phyloP scores from a whole-genome alignment of 345 rosid species.

The Raphanus raphanistrum region DNA sequence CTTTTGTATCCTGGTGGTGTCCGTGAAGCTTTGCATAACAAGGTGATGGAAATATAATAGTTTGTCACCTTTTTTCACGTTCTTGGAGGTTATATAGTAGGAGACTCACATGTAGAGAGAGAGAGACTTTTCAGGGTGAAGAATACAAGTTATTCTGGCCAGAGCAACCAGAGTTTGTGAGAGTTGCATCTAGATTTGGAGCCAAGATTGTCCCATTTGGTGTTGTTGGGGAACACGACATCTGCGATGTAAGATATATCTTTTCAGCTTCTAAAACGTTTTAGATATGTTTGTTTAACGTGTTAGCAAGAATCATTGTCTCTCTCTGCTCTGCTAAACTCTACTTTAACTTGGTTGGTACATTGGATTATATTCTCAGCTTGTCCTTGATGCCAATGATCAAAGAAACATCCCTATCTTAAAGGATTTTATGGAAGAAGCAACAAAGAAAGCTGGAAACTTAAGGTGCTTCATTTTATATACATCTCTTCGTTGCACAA shows the following conservation, averaged over 20 bases:
- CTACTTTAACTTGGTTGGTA: not conserved
- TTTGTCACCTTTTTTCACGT: not conserved
- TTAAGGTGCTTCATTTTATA: slow-evolving; percentile 47
- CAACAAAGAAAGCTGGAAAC: slow-evolving; percentile 40
- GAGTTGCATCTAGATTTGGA: slow-evolving; percentile 84
- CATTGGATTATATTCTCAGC: slow-evolving; percentile 40
- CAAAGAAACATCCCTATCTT: slow-evolving; percentile 61
- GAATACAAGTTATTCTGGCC: slow-evolving; percentile 81
- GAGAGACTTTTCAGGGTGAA: slow-evolving; percentile 58
- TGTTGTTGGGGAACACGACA: slow-evolving; percentile 74
- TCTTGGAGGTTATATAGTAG: not conserved
- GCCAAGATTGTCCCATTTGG: slow-evolving; percentile 85
- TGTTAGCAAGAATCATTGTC: not conserved
- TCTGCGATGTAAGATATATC: slow-evolving; percentile 51
- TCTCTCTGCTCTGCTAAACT: not conserved
- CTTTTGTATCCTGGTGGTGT: slow-evolving; percentile 82
- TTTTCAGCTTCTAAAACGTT: not conserved
- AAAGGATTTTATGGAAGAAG: slow-evolving; percentile 40
- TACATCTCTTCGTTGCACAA: not conserved
- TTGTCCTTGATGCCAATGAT: slow-evolving; percentile 62
- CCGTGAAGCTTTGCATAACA: slow-evolving; percentile 80
- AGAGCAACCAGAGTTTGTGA: slow-evolving; percentile 70
- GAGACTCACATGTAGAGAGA: not conserved
- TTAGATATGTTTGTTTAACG: not conserved
- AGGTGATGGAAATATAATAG: slow-evolving; percentile 42